A percentile compares a stretch with the other conserved stretches of the same genome.
Conservation (phyloP, 75 land plant species). For the Pinus taeda region DNA sequence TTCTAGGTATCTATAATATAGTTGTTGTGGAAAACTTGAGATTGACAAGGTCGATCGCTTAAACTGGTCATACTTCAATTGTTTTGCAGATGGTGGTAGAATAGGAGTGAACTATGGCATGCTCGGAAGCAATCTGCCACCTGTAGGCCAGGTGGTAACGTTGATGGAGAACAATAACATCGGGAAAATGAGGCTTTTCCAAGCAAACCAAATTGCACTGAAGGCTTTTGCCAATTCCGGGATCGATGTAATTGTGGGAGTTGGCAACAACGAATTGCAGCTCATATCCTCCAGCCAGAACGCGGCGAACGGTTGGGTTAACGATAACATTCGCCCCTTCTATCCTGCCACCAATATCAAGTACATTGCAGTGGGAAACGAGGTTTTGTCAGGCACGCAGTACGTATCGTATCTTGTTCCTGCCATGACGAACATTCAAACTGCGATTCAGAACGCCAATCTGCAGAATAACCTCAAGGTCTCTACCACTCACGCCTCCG, state of each 20-base stretch:
- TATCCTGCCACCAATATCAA: slow-evolving; percentile 16
- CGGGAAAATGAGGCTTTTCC: not conserved
- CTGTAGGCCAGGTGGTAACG: slow-evolving; percentile 12
- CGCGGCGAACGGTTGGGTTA: slow-evolving; percentile 35
- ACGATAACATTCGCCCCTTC: slow-evolving; percentile 16
- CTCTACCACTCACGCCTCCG: slow-evolving; percentile 33
- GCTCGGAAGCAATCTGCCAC: slow-evolving; percentile 21
- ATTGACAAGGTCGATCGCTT: too few species aligned
- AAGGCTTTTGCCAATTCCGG: slow-evolving; percentile 14
- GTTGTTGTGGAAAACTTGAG: too few species aligned
- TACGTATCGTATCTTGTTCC: slow-evolving; percentile 10
- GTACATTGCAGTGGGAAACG: slow-evolving; percentile 28
- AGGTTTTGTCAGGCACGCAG: slow-evolving; percentile 13
- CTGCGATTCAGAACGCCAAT: slow-evolving; percentile 21
- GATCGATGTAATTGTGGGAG: slow-evolving; percentile 16
- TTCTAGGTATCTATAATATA: too few species aligned
- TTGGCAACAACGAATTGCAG: slow-evolving; percentile 27
- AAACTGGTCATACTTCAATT: too few species aligned
- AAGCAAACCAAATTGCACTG: not conserved
- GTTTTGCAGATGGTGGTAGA: slow-evolving; percentile 16
- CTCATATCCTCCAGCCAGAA: slow-evolving; percentile 15
- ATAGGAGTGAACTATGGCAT: slow-evolving; percentile 35
- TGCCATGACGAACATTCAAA: slow-evolving; percentile 37
- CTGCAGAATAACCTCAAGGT: slow-evolving; percentile 37
- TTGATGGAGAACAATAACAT: slow-evolving; percentile 17